Percentiles rank a stretch among this genome's conserved stretches.
These are phyloP conservation scores for Hapsidospora chrysogenum DNA, from an alignment of 495 filamentous ascomycete genomes.

Conservation along the genomic window DNA sequence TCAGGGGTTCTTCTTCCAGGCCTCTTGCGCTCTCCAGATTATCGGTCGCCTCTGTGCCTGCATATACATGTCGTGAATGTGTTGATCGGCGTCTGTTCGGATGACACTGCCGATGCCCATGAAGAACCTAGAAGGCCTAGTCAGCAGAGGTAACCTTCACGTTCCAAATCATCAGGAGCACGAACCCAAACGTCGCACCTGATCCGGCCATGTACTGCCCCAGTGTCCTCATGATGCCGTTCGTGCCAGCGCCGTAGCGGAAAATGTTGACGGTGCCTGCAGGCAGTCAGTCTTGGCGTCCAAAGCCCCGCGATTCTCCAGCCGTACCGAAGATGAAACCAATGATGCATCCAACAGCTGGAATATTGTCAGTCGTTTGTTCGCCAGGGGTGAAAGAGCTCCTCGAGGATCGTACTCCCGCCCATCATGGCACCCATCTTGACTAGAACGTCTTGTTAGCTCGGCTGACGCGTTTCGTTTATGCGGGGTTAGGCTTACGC, in stretches of 20 bases:
- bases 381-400: no score
- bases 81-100: slow-evolving; percentile 58
- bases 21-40: slow-evolving; percentile 24
- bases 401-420: slow-evolving; percentile 41
- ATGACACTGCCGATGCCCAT: slow-evolving; percentile 98
- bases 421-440: slow-evolving; percentile 99
- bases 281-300: slow-evolving; percentile 8
- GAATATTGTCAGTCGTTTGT: slow-evolving; percentile 5
- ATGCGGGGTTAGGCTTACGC: slow-evolving; percentile 37
- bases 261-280: slow-evolving; percentile 85
- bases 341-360: slow-evolving; percentile 89
- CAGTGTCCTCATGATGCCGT: slow-evolving; percentile 80
- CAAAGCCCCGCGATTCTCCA: not conserved
- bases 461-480: not conserved
- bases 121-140: slow-evolving; percentile 75
- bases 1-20: not conserved
- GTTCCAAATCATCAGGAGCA: not conserved
- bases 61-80: slow-evolving; percentile 42
- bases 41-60: slow-evolving; percentile 42
- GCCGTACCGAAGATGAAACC: slow-evolving; percentile 89
- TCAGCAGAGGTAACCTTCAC: slow-evolving; percentile 3
- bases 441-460: slow-evolving; percentile 36
- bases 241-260: slow-evolving; percentile 80
- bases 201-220: slow-evolving; percentile 98
- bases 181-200: slow-evolving; percentile 83